A percentile compares a stretch with the other conserved stretches of the same genome.
phyloP scores from a whole-genome alignment of 2,329 filamentous ascomycete genomes.

The Botrytis squamosa region DNA sequence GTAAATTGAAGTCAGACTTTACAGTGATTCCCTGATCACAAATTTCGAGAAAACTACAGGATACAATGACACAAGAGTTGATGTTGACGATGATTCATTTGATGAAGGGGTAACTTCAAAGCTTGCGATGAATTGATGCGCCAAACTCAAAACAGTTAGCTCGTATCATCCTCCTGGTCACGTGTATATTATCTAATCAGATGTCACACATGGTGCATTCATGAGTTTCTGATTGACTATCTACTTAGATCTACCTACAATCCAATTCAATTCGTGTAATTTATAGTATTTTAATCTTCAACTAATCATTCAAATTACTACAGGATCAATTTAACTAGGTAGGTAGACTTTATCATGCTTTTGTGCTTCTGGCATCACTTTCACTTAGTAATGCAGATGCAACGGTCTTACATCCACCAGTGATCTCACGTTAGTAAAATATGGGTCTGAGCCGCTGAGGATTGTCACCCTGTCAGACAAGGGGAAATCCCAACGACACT shows the following conservation, averaged over 20 bases:
- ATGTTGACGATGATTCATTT: neutral
- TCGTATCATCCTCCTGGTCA: fast-evolving
- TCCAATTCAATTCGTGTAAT: neutral
- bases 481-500: neutral
- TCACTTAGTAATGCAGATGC: neutral
- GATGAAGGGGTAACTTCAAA: slow-evolving; percentile 1
- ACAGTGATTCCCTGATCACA: neutral
- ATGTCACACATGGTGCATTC: neutral
- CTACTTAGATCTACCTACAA: neutral
- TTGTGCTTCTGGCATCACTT: neutral
- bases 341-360: neutral
- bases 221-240: neutral
- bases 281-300: neutral
- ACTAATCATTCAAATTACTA: neutral
- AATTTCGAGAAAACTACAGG: too few species aligned
- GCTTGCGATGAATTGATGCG: neutral
- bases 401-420: neutral
- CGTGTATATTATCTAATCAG: fast-evolving
- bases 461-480: neutral
- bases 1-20: neutral
- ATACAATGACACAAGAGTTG: neutral
- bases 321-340: neutral
- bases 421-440: neutral
- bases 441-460: neutral
- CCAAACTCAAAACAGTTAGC: neutral